Conservation (phyloP, 78 protist genomes). For the Protostelium mycophagum region DNA sequence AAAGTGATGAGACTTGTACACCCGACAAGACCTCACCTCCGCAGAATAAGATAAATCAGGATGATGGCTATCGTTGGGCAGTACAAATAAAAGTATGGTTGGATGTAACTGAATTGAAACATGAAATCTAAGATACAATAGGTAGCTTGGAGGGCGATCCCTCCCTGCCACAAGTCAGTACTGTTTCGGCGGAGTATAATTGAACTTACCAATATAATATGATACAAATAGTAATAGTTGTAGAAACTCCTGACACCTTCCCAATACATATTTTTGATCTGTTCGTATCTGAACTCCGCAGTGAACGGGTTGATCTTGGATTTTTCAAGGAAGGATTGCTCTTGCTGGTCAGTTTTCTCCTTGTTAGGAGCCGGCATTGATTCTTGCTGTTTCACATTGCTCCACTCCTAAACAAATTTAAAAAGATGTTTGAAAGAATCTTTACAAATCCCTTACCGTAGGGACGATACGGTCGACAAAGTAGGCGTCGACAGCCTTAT, state of each 20-base stretch:
- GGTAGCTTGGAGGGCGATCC: neutral
- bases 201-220: neutral
- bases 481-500: neutral
- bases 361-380: neutral
- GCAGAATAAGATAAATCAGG: neutral
- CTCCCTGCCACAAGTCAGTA: neutral
- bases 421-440: no score
- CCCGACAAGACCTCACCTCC: neutral
- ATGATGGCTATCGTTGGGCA: neutral
- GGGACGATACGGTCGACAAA: neutral
- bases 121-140: neutral
- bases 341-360: neutral
- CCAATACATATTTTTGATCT: neutral
- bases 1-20: no score
- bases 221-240: neutral
- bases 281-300: neutral
- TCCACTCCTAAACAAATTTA: neutral
- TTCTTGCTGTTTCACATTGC: neutral
- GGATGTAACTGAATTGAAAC: neutral
- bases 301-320: neutral
- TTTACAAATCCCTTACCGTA: neutral
- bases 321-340: neutral
- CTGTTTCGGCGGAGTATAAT: no score
- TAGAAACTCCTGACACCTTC: neutral
- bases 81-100: neutral